A percentile compares a stretch with the other conserved stretches of the same genome.
phyloP scores from a whole-genome alignment of 176 grass and related monocot species.

The Carex kokanica region DNA sequence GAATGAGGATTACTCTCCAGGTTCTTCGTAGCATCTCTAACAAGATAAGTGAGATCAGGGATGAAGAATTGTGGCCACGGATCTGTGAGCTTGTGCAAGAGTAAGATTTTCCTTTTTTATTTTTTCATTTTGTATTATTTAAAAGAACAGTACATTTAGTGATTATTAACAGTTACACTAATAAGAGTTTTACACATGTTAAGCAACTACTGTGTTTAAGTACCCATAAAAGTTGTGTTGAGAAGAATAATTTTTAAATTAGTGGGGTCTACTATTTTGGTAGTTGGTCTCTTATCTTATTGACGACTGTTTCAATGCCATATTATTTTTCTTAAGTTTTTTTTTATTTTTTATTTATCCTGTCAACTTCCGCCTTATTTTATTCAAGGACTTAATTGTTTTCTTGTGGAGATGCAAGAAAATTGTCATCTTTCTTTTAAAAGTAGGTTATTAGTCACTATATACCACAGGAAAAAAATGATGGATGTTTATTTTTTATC shows the following conservation, averaged over 20 bases:
- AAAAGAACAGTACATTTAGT: not conserved
- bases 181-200: not conserved
- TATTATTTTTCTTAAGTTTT: not conserved
- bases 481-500: not conserved
- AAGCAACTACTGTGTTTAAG: not conserved
- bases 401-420: not conserved
- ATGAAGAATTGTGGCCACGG: conserved; percentile 65
- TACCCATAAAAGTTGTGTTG: not conserved
- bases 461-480: not conserved
- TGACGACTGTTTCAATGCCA: not conserved
- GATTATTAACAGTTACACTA: not conserved
- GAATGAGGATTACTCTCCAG: conserved; percentile 44
- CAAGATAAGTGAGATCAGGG: conserved; percentile 57
- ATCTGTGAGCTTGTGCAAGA: conserved; percentile 47
- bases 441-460: not conserved
- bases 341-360: not conserved
- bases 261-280: not conserved
- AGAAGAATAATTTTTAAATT: not conserved
- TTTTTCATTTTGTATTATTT: not conserved
- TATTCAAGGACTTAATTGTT: not conserved
- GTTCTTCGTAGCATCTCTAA: conserved; percentile 46
- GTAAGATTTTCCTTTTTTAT: conserved; percentile 42
- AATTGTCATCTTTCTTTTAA: not conserved
- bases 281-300: not conserved
- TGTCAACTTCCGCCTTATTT: not conserved